A percentile compares a stretch with the other conserved stretches of the same genome.
phyloP scores from a whole-genome alignment of 2,329 filamentous ascomycete species.

The Hirsutella rhossiliensis region DNA sequence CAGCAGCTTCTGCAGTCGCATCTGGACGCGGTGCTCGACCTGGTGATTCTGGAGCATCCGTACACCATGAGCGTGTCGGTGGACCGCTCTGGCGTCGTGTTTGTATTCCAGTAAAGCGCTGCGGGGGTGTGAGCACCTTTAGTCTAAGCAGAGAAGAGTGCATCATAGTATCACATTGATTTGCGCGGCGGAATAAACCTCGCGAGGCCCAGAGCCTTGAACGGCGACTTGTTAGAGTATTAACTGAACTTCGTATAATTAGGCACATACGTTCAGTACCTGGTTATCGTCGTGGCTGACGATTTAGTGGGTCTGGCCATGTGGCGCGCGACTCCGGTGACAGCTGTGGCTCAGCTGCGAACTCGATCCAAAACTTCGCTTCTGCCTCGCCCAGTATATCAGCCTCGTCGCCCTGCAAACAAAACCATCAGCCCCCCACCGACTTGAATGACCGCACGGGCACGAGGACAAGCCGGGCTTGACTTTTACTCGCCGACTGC shows the following conservation, averaged over 20 bases:
- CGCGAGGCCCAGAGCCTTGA: too few relatives aligned
- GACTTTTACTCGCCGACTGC: background rate
- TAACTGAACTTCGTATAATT: too few relatives aligned
- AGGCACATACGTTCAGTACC: too few relatives aligned
- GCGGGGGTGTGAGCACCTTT: too few relatives aligned
- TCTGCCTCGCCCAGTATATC: constrained; percentile 13
- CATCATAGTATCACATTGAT: too few relatives aligned
- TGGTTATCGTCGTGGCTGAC: background rate
- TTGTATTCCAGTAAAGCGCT: constrained; percentile 51
- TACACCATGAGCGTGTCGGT: constrained; percentile 90
- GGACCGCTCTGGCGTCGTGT: constrained; percentile 80
- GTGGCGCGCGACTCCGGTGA: background rate
- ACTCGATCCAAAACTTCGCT: constrained; percentile 17
- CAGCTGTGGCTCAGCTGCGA: background rate
- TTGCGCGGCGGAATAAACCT: too few relatives aligned
- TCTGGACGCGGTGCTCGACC: constrained; percentile 76
- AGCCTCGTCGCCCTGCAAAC: constrained; percentile 14
- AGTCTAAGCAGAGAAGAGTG: too few relatives aligned
- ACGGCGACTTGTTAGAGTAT: too few relatives aligned
- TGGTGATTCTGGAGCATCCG: constrained; percentile 76
- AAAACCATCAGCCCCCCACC: background rate
- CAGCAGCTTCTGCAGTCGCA: constrained; percentile 78
- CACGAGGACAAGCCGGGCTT: background rate
- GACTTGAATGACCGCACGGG: background rate
- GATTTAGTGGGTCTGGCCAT: background rate